Conservation (phyloP, 2,329 filamentous ascomycete genomes). For the Pseudopyricularia cyperi region DNA sequence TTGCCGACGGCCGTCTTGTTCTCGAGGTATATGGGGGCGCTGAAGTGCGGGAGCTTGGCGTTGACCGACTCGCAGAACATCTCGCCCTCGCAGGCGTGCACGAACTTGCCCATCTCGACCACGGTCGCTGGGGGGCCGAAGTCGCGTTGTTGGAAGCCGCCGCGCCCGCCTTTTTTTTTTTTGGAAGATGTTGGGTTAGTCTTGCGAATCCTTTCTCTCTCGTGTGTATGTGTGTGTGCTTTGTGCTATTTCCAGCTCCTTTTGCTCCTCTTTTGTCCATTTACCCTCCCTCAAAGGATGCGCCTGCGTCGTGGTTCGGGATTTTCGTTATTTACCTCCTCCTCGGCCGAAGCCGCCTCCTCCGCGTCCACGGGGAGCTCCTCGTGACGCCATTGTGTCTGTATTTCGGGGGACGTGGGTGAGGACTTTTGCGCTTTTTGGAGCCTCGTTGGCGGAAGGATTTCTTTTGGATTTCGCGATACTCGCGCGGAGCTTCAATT, state of each 20-base stretch:
- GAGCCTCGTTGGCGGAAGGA: too few relatives aligned
- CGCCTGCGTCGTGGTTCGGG: neutral
- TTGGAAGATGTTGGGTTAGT: neutral
- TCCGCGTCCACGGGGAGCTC: constrained; percentile 30
- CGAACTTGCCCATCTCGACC: constrained; percentile 80
- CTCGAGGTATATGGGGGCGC: constrained; percentile 96
- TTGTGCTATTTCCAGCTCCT: neutral
- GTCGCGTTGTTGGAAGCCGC: constrained; percentile 45
- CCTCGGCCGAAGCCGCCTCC: constrained; percentile 32
- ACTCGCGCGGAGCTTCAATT: neutral
- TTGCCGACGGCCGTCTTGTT: constrained; percentile 97
- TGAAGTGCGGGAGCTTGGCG: constrained; percentile 96
- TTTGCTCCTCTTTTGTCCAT: neutral
- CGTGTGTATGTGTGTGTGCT: constrained; percentile 13
- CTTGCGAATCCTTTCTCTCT: neutral
- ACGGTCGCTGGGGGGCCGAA: constrained; percentile 51
- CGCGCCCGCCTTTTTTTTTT: constrained; percentile 32
- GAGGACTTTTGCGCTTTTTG: neutral
- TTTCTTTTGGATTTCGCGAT: neutral
- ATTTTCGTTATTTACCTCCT: constrained; percentile 25
- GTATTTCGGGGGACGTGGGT: neutral
- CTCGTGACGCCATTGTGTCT: constrained; percentile 49
- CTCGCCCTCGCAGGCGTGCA: constrained; percentile 93
- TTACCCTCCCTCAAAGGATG: neutral
- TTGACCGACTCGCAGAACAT: constrained; percentile 96